Base-by-base conservation (phyloP, 495 filamentous ascomycete genomes). In the Neurospora pannonica region DNA sequence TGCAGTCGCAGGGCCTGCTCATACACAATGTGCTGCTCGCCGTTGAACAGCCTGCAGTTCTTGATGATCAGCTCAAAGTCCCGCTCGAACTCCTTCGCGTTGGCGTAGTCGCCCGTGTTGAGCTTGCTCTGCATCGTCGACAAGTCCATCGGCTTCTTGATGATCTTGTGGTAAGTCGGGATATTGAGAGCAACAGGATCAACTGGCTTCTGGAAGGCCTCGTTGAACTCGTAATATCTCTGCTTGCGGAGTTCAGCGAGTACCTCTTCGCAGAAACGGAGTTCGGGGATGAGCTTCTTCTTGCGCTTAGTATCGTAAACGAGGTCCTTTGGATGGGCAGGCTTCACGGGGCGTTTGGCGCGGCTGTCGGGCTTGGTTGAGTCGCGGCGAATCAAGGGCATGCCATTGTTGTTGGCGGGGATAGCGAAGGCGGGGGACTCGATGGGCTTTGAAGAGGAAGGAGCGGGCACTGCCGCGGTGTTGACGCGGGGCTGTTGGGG, bases 131-230 rank as follows among this genome's bases (percentile, higher is more conserved):
- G 83, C 76, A 97, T 90, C 11, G 94, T 98, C 4, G 86, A 84
- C 34, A 99, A 84, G 78, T 99, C 96, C 96, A 98, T 99, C 3
- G 96, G 96, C 78, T 94, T 92, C 85, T 97, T 98, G 82, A 99
- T 92, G 76, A 98, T 84, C 77, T 91, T 94, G 81, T 94, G 94
- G 79, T 99, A 99, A 21, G 91, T 89, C 2, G 96, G 96, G 73
- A 99, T 98, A 82, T 97, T 95, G 74, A 97, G 83, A 5, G 94
- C 95, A 31, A 98, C 95, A 0, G 97, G 95, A 77, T 99, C 96
- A 19, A 99, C 96, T 0, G 95, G 93, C 5, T 83, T 81, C 77
- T 92, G 84, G 83, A 99, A 99, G 46, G 92, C 89, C 38, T 84
- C 84, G 6, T 92, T 90, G 76, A 90, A 85, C 3, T 79, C 76